These are phyloP conservation scores for Diplodia seriata DNA, from an alignment of 2,329 filamentous ascomycete genomes.

Conservation along the genomic window DNA sequence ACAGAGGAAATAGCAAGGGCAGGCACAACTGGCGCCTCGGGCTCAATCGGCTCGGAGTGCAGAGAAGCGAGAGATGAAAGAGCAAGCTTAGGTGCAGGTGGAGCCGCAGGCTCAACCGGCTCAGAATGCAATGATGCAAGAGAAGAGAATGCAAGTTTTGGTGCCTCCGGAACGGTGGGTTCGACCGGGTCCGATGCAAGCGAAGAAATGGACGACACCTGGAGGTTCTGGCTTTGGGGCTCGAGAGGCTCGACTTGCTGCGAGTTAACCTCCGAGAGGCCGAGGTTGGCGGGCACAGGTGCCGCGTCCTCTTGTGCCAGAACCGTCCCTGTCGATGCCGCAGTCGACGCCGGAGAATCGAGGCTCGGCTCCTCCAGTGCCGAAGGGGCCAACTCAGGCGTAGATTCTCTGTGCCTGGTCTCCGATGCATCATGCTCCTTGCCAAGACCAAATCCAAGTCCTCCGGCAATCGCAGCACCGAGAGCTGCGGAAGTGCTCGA, in stretches of 20 bases:
- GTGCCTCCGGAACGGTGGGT: constrained; percentile 10
- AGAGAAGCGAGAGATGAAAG: constrained; percentile 58
- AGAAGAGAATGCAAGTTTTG: constrained; percentile 29
- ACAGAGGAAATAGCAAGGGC: constrained; percentile 22
- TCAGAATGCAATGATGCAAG: constrained; percentile 30
- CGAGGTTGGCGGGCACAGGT: constrained; percentile 6
- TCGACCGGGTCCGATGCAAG: constrained; percentile 28
- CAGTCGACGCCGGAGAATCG: constrained; percentile 24
- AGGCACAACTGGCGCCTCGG: constrained; percentile 28
- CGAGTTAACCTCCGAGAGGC: constrained; percentile 26
- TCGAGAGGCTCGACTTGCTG: constrained; percentile 28
- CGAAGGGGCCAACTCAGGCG: constrained; percentile 30
- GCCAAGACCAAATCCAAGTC: constrained; percentile 40
- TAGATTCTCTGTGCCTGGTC: constrained; percentile 12
- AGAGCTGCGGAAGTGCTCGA: constrained; percentile 37
- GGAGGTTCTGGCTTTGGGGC: constrained; percentile 23
- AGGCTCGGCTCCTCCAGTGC: constrained; percentile 25
- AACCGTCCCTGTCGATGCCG: constrained; percentile 32
- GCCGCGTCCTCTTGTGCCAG: constrained; percentile 31
- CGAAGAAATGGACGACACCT: constrained; percentile 31
- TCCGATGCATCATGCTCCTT: constrained; percentile 20
- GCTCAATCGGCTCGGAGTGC: constrained; percentile 51
- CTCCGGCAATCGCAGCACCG: constrained; percentile 35
- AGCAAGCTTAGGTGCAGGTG: constrained; percentile 39
- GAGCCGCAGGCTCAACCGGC: constrained; percentile 24